phyloP scores from a whole-genome alignment of 2,329 filamentous ascomycete genomes.

The Paraphoma chrysanthemicola region DNA sequence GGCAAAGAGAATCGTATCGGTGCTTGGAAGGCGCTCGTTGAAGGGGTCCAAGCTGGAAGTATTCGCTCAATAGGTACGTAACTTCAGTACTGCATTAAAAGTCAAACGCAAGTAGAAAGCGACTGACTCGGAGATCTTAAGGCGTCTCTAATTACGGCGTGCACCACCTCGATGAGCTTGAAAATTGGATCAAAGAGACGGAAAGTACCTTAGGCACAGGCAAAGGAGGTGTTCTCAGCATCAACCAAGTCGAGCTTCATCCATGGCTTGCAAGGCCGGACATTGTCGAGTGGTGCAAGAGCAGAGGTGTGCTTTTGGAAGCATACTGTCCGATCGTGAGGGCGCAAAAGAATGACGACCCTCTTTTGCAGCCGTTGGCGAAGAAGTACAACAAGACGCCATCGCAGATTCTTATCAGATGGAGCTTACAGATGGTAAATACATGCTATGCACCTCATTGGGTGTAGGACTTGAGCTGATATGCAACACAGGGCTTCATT shows the following conservation, averaged over 20 bases:
- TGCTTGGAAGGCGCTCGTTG: conserved; percentile 62
- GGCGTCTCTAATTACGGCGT: conserved; percentile 63
- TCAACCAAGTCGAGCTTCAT: conserved; percentile 85
- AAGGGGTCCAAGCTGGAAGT: conserved; percentile 59
- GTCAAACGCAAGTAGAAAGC: too few species aligned
- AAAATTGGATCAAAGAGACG: conserved; percentile 63
- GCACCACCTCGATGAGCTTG: conserved; percentile 62
- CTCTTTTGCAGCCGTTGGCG: conserved; percentile 57
- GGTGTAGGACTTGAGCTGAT: neutral
- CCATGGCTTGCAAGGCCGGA: conserved; percentile 85
- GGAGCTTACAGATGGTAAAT: conserved; percentile 57
- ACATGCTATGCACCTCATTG: too few species aligned
- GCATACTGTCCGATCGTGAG: conserved; percentile 57
- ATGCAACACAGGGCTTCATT: conserved; percentile 60
- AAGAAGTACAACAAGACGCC: conserved; percentile 66
- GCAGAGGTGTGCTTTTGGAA: conserved; percentile 57
- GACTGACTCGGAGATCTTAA: too few species aligned
- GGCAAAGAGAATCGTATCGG: conserved; percentile 58
- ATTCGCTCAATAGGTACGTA: conserved; percentile 55
- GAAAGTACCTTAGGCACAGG: conserved; percentile 69
- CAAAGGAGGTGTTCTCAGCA: conserved; percentile 74
- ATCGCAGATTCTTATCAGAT: conserved; percentile 65
- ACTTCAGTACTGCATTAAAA: too few species aligned
- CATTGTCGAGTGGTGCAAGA: conserved; percentile 77
- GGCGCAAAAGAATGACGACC: conserved; percentile 59